Evolutionary conservation across 139 green algal genomes (phyloP).

Genomic region (Picochlorum costavermella): DNA sequence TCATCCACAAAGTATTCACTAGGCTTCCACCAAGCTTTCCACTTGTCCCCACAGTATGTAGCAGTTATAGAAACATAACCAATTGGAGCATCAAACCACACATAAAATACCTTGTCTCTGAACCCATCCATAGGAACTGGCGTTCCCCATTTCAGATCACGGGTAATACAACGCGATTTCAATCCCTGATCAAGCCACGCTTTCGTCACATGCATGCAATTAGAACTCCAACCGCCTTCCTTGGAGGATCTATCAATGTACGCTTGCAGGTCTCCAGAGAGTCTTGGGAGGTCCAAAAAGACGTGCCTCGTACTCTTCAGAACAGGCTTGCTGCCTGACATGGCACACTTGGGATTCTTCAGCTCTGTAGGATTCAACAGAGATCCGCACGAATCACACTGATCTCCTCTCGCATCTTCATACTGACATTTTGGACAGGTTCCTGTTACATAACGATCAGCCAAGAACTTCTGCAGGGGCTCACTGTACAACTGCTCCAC

Average conservation of each 20-base stretch:
- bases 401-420: conserved; percentile 75
- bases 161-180: conserved; percentile 92
- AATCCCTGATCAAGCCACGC: conserved; percentile 94
- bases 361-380: conserved; percentile 93
- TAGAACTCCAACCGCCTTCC: conserved; percentile 71
- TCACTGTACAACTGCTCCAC: conserved; percentile 86
- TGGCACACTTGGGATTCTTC: conserved; percentile 82
- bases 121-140: conserved; percentile 80
- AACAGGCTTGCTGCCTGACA: conserved; percentile 59
- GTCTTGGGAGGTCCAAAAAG: conserved; percentile 88
- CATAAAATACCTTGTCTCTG: conserved; percentile 93
- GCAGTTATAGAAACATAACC: conserved; percentile 98
- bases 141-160: conserved; percentile 94
- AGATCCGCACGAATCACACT: conserved; percentile 86
- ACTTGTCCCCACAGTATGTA: conserved; percentile 70
- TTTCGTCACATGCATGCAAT: conserved; percentile 81
- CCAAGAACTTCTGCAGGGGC: conserved; percentile 81
- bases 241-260: conserved; percentile 64
- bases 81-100: conserved; percentile 98
- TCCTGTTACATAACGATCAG: conserved; percentile 87
- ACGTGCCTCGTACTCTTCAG: conserved; percentile 79
- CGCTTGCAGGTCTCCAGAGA: conserved; percentile 51
- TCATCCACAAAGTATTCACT: neutral
- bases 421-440: conserved; percentile 93
- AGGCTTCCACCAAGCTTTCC: conserved; percentile 74